Conservation (phyloP, 352 stramenopile genomes). For the Phytophthora fragariae region DNA sequence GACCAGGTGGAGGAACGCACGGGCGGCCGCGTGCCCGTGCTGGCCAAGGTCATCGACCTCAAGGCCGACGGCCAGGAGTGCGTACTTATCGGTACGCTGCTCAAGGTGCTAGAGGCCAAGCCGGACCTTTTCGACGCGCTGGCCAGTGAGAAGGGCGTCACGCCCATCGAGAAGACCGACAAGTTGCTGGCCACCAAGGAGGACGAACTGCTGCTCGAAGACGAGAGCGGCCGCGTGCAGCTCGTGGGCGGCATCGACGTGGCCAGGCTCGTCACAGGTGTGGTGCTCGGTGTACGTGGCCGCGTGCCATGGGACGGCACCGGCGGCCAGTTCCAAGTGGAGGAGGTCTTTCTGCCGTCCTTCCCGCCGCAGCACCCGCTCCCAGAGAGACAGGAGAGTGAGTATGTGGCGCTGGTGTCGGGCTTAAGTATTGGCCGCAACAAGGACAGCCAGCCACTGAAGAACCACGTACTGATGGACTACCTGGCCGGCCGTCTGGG, state of each 20-base stretch:
- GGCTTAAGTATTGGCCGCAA: slow-evolving; percentile 57
- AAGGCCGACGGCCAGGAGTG: slow-evolving; percentile 69
- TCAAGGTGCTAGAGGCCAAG: slow-evolving; percentile 82
- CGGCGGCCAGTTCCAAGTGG: slow-evolving; percentile 62
- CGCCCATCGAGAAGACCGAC: slow-evolving; percentile 43
- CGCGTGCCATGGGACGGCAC: slow-evolving; percentile 48
- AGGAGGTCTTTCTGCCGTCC: slow-evolving; percentile 63
- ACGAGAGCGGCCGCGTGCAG: slow-evolving; percentile 88
- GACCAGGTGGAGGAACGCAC: slow-evolving; percentile 48
- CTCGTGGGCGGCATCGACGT: slow-evolving; percentile 67
- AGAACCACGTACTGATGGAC: slow-evolving; percentile 76
- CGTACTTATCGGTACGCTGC: slow-evolving; percentile 83
- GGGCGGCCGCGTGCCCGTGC: slow-evolving; percentile 34
- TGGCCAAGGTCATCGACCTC: slow-evolving; percentile 85
- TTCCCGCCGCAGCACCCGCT: slow-evolving; percentile 60
- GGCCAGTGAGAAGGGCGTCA: slow-evolving; percentile 61
- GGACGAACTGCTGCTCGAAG: slow-evolving; percentile 88
- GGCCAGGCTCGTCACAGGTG: slow-evolving; percentile 68
- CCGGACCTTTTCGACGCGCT: slow-evolving; percentile 88
- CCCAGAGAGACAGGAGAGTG: slow-evolving; percentile 51
- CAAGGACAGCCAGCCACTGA: slow-evolving; percentile 44
- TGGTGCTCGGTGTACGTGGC: slow-evolving; percentile 77
- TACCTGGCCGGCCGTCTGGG: slow-evolving; percentile 79
- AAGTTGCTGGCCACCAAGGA: slow-evolving; percentile 63
- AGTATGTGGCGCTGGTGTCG: slow-evolving; percentile 78